Conservation (phyloP, 306 rosid genomes). For the Fragaria vesca region DNA sequence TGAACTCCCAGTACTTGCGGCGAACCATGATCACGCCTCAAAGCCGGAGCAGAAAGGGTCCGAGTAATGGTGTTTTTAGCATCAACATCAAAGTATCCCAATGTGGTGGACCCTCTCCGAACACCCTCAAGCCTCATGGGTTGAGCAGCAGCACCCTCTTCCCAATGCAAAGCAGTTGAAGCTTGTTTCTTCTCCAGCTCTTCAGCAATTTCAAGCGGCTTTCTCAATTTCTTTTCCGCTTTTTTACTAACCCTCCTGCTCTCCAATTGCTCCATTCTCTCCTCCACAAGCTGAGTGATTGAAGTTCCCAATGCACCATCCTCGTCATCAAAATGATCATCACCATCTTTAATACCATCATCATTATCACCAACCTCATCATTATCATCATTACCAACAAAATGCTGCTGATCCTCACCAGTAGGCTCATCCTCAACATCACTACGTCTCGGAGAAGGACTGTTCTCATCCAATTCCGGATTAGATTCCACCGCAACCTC, state of each 20-base stretch:
- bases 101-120: slow-evolving; percentile 70
- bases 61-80: slow-evolving; percentile 65
- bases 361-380: slow-evolving; percentile 46
- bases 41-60: slow-evolving; percentile 60
- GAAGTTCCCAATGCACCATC: slow-evolving; percentile 34
- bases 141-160: slow-evolving; percentile 98
- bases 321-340: slow-evolving; percentile 38
- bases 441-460: slow-evolving; percentile 23
- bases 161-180: slow-evolving; percentile 86
- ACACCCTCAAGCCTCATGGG: slow-evolving; percentile 97
- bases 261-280: slow-evolving; percentile 62
- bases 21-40: slow-evolving; percentile 87
- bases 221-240: slow-evolving; percentile 47
- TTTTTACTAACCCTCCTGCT: slow-evolving; percentile 42
- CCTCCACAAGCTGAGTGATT: slow-evolving; percentile 52
- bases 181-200: slow-evolving; percentile 89
- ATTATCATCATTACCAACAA: slow-evolving; percentile 34
- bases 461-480: slow-evolving; percentile 25
- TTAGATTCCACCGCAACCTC: slow-evolving; percentile 18
- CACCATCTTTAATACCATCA: slow-evolving; percentile 37
- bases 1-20: slow-evolving; percentile 85
- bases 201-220: slow-evolving; percentile 83
- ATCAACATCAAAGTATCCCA: slow-evolving; percentile 79
- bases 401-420: slow-evolving; percentile 26
- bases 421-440: slow-evolving; percentile 30